Evolutionary conservation across 1,284 basidiomycete genomes (phyloP).

Genomic region (Sporisorium reilianum): DNA sequence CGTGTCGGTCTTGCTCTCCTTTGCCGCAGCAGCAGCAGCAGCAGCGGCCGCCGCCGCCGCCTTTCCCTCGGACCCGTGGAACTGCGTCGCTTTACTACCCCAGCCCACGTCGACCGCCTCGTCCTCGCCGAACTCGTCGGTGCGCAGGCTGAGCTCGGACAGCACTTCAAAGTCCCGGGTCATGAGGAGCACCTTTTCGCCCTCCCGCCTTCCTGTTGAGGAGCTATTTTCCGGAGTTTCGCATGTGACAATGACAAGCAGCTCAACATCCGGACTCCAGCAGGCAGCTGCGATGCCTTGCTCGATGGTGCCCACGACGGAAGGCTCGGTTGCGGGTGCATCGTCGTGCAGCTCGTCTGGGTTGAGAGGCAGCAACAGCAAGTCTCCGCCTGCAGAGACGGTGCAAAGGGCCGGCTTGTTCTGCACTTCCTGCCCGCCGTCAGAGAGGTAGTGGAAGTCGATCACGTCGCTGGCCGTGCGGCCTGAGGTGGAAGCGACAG

Average conservation of each 20-base stretch:
- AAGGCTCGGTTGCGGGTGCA: constrained; percentile 27
- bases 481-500: constrained; percentile 21
- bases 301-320: constrained; percentile 79
- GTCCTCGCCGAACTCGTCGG: constrained; percentile 87
- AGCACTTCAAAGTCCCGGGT: constrained; percentile 88
- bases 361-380: constrained; percentile 54
- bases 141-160: constrained; percentile 80
- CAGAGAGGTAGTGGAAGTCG: constrained; percentile 57
- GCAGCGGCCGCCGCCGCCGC: constrained; percentile 76
- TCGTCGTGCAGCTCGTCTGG: constrained; percentile 15
- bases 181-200: constrained; percentile 85
- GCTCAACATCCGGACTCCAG: constrained; percentile 91
- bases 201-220: constrained; percentile 25
- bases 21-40: constrained; percentile 71
- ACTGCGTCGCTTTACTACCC: constrained; percentile 97
- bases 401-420: constrained; percentile 59
- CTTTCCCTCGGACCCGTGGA: constrained; percentile 95
- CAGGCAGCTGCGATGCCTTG: constrained; percentile 83
- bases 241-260: constrained; percentile 75
- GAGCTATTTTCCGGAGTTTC: constrained; percentile 33
- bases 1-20: constrained; percentile 42
- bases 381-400: constrained; percentile 62
- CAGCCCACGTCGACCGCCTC: constrained; percentile 94
- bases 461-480: constrained; percentile 35
- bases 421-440: constrained; percentile 56